A percentile compares a stretch with the other conserved stretches of the same genome.
Conservation (phyloP, 2,329 filamentous ascomycete species). For the Xylaria sp. region DNA sequence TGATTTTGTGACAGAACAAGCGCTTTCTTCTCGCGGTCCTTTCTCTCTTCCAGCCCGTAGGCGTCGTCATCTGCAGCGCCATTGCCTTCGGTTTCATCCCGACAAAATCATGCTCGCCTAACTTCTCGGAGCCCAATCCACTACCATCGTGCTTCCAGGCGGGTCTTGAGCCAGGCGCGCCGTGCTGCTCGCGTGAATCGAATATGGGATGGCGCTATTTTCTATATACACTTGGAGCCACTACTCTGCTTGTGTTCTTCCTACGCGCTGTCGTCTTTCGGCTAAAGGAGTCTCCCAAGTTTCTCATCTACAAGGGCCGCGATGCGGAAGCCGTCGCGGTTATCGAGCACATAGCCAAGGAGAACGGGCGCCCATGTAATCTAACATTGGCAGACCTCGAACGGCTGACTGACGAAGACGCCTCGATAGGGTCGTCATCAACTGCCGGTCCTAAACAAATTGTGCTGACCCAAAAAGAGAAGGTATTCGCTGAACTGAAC, state of each 20-base stretch:
- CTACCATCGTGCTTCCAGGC: conserved; percentile 30
- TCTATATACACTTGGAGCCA: conserved; percentile 50
- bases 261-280: conserved; percentile 54
- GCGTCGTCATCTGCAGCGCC: conserved; percentile 44
- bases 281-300: conserved; percentile 56
- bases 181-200: conserved; percentile 45
- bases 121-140: conserved; percentile 30
- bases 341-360: conserved; percentile 53
- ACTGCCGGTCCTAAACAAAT: conserved; percentile 19
- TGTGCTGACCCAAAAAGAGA: not conserved
- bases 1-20: conserved; percentile 11
- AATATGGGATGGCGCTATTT: conserved; percentile 61
- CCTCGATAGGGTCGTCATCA: conserved; percentile 1
- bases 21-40: conserved; percentile 37
- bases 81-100: conserved; percentile 52
- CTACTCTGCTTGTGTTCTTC: conserved; percentile 51
- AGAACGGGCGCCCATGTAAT: conserved; percentile 42
- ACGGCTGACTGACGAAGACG: conserved; percentile 40
- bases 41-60: conserved; percentile 49
- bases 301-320: conserved; percentile 49
- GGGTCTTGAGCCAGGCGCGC: conserved; percentile 35
- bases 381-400: conserved; percentile 41
- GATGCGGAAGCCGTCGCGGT: conserved; percentile 55
- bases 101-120: conserved; percentile 48
- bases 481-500: conserved; percentile 21